A percentile compares a stretch with the other conserved stretches of the same genome.
phyloP scores from a whole-genome alignment of 139 green algal species.

The Coelastrella sp. region DNA sequence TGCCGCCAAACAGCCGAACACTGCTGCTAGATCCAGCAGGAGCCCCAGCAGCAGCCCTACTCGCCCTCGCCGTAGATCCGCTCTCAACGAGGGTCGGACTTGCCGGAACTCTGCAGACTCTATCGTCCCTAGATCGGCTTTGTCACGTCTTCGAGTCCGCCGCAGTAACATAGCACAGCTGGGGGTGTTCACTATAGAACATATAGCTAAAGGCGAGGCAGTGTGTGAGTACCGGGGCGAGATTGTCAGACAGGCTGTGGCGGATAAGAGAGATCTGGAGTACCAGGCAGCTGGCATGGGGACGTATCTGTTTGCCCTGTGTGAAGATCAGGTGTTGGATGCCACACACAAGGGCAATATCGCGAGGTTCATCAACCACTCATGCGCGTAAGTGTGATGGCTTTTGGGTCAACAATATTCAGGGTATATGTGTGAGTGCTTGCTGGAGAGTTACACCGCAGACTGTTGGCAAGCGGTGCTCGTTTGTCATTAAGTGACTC shows the following conservation, averaged over 20 bases:
- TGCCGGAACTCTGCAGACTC: not conserved
- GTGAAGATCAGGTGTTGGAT: conserved; percentile 61
- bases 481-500: too few relatives aligned
- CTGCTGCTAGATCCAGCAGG: not conserved
- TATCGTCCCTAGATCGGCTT: not conserved
- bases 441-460: not conserved
- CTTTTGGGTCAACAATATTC: not conserved
- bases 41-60: not conserved
- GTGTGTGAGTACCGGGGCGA: conserved; percentile 60
- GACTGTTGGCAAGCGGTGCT: too few relatives aligned
- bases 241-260: conserved; percentile 45
- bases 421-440: not conserved
- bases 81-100: not conserved
- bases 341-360: conserved; percentile 65
- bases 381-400: conserved; percentile 53
- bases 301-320: conserved; percentile 36
- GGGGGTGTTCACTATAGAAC: conserved; percentile 44
- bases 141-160: conserved; percentile 45
- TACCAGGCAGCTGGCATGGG: not conserved
- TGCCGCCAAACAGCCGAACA: not conserved
- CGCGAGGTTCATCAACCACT: conserved; percentile 80
- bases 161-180: conserved; percentile 49
- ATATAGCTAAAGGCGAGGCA: conserved; percentile 10
- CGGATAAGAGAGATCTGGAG: conserved; percentile 55
- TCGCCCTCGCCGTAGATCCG: not conserved